Percentiles rank a stretch among this genome's conserved stretches.
Evolutionary conservation across 2,329 filamentous ascomycete genomes (phyloP).

Genomic region (Bipolaris sorokiniana): DNA sequence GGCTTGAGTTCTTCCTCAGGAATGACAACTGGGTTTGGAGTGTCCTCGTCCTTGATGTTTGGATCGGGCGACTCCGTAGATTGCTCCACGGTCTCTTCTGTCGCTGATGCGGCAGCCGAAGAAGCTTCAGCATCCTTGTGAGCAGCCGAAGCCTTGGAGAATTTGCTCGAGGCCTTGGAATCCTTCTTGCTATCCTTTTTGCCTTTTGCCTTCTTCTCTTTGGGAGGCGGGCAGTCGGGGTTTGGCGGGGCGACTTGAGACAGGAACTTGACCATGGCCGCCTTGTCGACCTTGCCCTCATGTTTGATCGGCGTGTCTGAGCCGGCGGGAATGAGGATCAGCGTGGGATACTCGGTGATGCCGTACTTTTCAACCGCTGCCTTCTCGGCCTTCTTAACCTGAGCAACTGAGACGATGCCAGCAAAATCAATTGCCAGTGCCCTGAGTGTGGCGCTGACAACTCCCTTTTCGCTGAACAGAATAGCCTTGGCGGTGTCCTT

Average conservation of each 20-base stretch:
- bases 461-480: constrained; percentile 91
- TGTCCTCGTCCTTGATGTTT: constrained; percentile 52
- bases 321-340: constrained; percentile 78
- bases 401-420: constrained; percentile 77
- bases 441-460: constrained; percentile 80
- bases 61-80: constrained; percentile 63
- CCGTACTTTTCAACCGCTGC: constrained; percentile 74
- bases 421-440: constrained; percentile 91
- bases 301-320: constrained; percentile 74
- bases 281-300: constrained; percentile 84
- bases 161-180: constrained; percentile 56
- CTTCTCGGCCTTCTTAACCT: constrained; percentile 82
- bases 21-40: constrained; percentile 57
- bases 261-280: constrained; percentile 80
- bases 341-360: constrained; percentile 76
- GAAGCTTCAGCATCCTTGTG: constrained; percentile 59
- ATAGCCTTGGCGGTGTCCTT: constrained; percentile 81
- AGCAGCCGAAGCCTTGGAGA: constrained; percentile 58
- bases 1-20: constrained; percentile 61
- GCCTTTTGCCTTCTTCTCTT: constrained; percentile 52
- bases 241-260: constrained; percentile 80
- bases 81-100: constrained; percentile 58
- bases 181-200: constrained; percentile 55
- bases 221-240: constrained; percentile 68
- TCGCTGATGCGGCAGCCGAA: constrained; percentile 56